A percentile compares a stretch with the other conserved stretches of the same genome.
Conservation (phyloP, 2,329 filamentous ascomycete species). For the Epichloe brachyelytri region DNA sequence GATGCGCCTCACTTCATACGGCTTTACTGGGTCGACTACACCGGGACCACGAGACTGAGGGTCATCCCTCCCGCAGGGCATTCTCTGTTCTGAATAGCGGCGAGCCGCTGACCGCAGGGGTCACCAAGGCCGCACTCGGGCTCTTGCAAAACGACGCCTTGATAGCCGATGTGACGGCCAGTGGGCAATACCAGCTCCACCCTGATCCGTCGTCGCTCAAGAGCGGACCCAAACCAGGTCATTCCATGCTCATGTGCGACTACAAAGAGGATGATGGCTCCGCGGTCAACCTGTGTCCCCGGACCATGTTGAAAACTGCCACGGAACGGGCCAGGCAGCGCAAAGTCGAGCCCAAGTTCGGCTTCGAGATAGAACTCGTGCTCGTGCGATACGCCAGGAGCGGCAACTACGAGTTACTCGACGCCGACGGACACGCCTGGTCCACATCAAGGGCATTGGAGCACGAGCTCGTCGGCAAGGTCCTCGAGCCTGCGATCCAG, state of each 20-base stretch:
- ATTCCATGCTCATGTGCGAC: conserved; percentile 54
- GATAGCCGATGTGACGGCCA: conserved; percentile 39
- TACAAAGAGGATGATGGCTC: conserved; percentile 47
- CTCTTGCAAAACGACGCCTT: conserved; percentile 54
- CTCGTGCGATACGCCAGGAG: conserved; percentile 41
- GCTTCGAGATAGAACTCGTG: conserved; percentile 73
- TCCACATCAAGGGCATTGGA: conserved; percentile 51
- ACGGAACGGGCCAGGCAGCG: conserved; percentile 37
- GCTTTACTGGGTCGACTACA: conserved; percentile 68
- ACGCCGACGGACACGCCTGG: conserved; percentile 58
- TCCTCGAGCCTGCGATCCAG: conserved; percentile 53
- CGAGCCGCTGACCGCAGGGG: conserved; percentile 37
- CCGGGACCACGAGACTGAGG: conserved; percentile 52
- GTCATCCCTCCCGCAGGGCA: conserved; percentile 50
- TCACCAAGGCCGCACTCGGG: conserved; percentile 51
- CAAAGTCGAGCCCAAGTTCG: conserved; percentile 49
- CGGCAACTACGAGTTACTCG: conserved; percentile 28
- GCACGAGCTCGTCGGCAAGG: conserved; percentile 38
- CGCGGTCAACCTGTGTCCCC: conserved; percentile 46
- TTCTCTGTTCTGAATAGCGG: conserved; percentile 30
- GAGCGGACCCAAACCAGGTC: conserved; percentile 42
- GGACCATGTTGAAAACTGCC: conserved; percentile 45
- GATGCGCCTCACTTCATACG: conserved; percentile 41
- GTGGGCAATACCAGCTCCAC: conserved; percentile 53
- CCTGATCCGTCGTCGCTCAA: conserved; percentile 54